Evolutionary conservation across 176 grass and related monocot species (phyloP), one percentile per base, ranked within the genome.

Genomic region (Dendrocalamus sinicus): DNA sequence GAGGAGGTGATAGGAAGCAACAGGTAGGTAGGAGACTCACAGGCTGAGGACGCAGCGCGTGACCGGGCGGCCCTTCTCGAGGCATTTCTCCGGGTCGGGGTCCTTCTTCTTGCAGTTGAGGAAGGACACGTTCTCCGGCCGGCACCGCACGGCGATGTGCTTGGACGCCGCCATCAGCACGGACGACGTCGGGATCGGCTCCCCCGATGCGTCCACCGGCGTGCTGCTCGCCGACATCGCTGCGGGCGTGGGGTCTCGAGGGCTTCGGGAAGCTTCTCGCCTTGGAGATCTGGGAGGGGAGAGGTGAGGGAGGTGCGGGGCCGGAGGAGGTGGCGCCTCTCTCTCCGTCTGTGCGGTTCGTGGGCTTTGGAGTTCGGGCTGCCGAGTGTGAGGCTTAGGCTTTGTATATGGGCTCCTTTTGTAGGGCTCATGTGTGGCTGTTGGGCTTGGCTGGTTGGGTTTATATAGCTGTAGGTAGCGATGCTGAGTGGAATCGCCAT

Each of bases 201-300:
- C 94, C 75, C 94, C 91, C 39, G 87, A 67, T 48, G 94, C 81
- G 69, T 96, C 94, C 44, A 96, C 91, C 66, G 94, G 83, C 64
- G 88, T 12, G 84, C 54, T 84, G 83, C 83, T 90, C 73, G 88
- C 77, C 77, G 84, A 89, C 89, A 90, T 90, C 55, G 58, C 79
- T 60, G 79, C 75, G 24, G 43, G 23, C 55, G 51, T 9, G 26
- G 37, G 63, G 20, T 28, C 45, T 62, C 59, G 11, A n/a, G 7
- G 35, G 85, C 32, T 32, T 32, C 2, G 32, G 32, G 32, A 32
- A 32, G 32, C 32, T 30, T 32, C 32, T 32, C 32, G 32, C 35
- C 79, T 82, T 37, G 73, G 79, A 90, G 89, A 90, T 90, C 89
- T 90, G 79, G 59, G 28, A 8, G 41, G 68, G 48, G 70, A 43